Percentiles rank a stretch among this genome's conserved stretches.
Conservation (phyloP, 2,329 filamentous ascomycete genomes). For the Calonectria crousiana region DNA sequence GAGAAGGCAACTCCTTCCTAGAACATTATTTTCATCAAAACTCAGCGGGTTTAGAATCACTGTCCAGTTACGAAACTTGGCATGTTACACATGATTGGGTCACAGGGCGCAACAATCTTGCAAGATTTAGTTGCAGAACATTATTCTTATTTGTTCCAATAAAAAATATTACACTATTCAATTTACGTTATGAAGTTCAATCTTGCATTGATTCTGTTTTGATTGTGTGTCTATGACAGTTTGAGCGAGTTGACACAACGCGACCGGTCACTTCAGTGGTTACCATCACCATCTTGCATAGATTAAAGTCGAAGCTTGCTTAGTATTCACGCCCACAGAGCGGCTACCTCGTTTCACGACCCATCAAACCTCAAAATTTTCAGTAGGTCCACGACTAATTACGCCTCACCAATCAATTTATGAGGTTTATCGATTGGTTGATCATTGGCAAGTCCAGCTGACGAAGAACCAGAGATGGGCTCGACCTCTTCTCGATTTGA, state of each 20-base stretch:
- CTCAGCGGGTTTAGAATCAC: conserved; percentile 20
- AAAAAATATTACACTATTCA: background rate
- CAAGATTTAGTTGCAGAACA: conserved; percentile 17
- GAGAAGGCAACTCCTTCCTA: conserved; percentile 15
- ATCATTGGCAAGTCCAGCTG: background rate
- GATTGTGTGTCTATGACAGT: background rate
- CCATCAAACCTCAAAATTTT: background rate
- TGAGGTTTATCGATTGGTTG: background rate
- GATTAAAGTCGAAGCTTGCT: too few relatives aligned
- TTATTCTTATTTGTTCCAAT: conserved; percentile 7
- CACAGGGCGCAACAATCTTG: conserved; percentile 12
- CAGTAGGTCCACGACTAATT: background rate
- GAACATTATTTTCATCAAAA: conserved; percentile 14
- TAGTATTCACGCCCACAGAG: too few relatives aligned
- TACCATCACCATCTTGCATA: too few relatives aligned
- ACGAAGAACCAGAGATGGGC: background rate
- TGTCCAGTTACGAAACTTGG: conserved; percentile 26
- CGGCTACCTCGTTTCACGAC: fast-evolving
- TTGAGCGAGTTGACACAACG: background rate
- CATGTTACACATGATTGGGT: conserved; percentile 21
- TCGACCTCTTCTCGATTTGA: background rate
- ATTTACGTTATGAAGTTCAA: conserved; percentile 3
- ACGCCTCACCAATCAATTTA: background rate
- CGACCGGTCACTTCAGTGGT: too few relatives aligned
- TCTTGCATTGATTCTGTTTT: background rate